These are phyloP conservation scores for Tetradesmus obliquus DNA, from an alignment of 139 green algal species.

Conservation along the genomic window DNA sequence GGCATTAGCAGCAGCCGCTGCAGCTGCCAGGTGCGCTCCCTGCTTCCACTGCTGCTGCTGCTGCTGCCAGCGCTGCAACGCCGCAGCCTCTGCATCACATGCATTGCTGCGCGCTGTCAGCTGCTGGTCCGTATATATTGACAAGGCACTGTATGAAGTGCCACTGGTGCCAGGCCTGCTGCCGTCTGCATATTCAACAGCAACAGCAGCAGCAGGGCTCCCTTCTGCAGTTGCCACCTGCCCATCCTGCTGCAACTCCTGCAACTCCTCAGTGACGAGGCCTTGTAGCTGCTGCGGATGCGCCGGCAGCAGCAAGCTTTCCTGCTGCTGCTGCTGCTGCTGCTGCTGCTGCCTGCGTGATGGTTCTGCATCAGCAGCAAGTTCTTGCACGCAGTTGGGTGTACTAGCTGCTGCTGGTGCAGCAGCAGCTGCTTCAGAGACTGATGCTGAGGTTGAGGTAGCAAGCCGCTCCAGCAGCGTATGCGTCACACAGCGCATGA, in stretches of 20 bases:
- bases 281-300: not conserved
- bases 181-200: not conserved
- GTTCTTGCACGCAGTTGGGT: not conserved
- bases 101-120: not conserved
- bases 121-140: constrained; percentile 1
- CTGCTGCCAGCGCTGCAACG: not conserved
- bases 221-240: not conserved
- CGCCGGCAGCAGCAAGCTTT: no score
- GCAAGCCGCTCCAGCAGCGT: constrained; percentile 30
- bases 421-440: not conserved
- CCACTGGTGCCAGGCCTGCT: not conserved
- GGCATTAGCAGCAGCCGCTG: not conserved
- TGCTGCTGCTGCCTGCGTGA: not conserved
- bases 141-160: constrained; percentile 1
- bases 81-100: not conserved
- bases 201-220: not conserved
- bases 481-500: constrained; percentile 30
- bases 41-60: not conserved
- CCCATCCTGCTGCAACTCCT: not conserved
- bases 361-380: not conserved
- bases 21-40: not conserved
- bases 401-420: not conserved
- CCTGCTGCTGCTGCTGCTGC: not conserved
- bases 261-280: not conserved
- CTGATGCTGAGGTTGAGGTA: not conserved